phyloP scores from a whole-genome alignment of 2,329 filamentous ascomycete species.

The Talaromyces rugulosus region DNA sequence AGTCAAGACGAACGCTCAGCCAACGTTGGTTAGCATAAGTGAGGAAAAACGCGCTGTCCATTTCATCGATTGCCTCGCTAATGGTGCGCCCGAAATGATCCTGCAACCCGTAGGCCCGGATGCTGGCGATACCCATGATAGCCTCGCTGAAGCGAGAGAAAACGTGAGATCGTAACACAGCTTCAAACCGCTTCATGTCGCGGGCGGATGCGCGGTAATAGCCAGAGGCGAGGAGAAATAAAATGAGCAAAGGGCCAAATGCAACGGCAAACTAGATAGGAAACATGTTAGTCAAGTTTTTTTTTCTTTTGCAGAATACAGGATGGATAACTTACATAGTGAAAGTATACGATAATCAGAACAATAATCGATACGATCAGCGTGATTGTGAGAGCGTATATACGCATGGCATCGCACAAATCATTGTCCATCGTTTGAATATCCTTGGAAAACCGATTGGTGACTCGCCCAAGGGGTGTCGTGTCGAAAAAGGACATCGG shows the following conservation, averaged over 20 bases:
- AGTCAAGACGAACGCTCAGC: slow-evolving; percentile 76
- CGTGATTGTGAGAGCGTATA: slow-evolving; percentile 82
- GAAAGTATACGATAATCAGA: slow-evolving; percentile 91
- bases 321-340: slow-evolving; percentile 52
- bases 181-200: slow-evolving; percentile 91
- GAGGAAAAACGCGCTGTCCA: slow-evolving; percentile 88
- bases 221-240: slow-evolving; percentile 76
- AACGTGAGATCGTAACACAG: slow-evolving; percentile 78
- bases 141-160: slow-evolving; percentile 92
- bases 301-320: not conserved
- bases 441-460: slow-evolving; percentile 92
- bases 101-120: slow-evolving; percentile 80
- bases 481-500: slow-evolving; percentile 94
- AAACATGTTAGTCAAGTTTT: not conserved
- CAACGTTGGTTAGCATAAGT: slow-evolving; percentile 93
- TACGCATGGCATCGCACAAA: slow-evolving; percentile 80
- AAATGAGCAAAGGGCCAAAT: slow-evolving; percentile 62
- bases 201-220: slow-evolving; percentile 91
- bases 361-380: slow-evolving; percentile 81
- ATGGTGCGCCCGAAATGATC: slow-evolving; percentile 67
- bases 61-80: slow-evolving; percentile 71
- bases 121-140: slow-evolving; percentile 75
- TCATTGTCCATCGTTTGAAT: slow-evolving; percentile 97
- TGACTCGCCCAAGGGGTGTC: slow-evolving; percentile 89
- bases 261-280: slow-evolving; percentile 60